Conservation (phyloP, 2,329 filamentous ascomycete species). For the Trichothecium sympodiale region DNA sequence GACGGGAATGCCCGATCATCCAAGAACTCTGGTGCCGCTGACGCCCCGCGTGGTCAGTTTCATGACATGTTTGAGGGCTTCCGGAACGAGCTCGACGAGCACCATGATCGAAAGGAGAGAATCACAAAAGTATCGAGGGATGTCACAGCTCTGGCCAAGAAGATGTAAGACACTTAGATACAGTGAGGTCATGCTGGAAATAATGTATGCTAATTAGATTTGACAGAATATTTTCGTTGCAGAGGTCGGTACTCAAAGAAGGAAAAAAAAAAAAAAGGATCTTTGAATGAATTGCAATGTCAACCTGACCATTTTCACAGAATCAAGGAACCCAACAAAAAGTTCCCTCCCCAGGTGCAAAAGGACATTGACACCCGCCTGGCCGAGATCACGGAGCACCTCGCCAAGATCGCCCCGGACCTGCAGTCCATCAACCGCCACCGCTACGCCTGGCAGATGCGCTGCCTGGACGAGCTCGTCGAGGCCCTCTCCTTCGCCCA, state of each 20-base stretch:
- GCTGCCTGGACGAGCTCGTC: conserved; percentile 86
- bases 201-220: conserved; percentile 2
- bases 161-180: conserved; percentile 54
- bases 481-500: conserved; percentile 83
- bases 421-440: conserved; percentile 68
- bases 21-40: conserved; percentile 21
- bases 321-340: conserved; percentile 49
- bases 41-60: conserved; percentile 31
- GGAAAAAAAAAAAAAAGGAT: too few species aligned
- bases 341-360: conserved; percentile 56
- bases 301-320: conserved; percentile 25
- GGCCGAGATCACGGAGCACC: conserved; percentile 58
- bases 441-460: conserved; percentile 71
- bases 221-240: conserved; percentile 10
- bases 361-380: conserved; percentile 62
- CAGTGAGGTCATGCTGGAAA: neutral
- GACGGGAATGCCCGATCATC: conserved; percentile 32
- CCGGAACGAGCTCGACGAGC: conserved; percentile 79
- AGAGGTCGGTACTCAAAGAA: conserved; percentile 6
- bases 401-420: conserved; percentile 58
- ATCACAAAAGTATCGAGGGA: conserved; percentile 87
- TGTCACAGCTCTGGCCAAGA: conserved; percentile 90
- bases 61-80: conserved; percentile 77
- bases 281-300: too few species aligned
- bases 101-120: conserved; percentile 83